Evolutionary conservation across 495 filamentous ascomycete genomes (phyloP), one percentile per base, ranked within the genome.

Genomic region (Achaetomiella virescens): DNA sequence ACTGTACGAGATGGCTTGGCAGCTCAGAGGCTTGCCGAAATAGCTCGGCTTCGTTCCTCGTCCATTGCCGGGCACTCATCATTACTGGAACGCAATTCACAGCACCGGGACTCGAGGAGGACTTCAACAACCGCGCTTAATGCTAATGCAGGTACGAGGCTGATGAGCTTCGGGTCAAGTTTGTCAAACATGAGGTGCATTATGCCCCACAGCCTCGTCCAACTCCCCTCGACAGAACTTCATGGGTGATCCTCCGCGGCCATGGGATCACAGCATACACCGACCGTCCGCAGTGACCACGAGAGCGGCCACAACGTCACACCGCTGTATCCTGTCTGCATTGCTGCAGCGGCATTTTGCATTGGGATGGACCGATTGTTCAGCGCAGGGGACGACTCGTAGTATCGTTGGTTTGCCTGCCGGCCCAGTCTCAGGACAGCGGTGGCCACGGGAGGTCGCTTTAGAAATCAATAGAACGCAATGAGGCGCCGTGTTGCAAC

Each of bases 81-180:
- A 38, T 38, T 10, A 8, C 38, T 17, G 15, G 6, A n/a, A 3
- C 3, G 17, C 15, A 10, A 18, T 31, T 31, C 27, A 31, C 15
- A 24, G 3, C 21, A 20, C 10, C 20, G 21, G 21, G 20, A 24
- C 41, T 6, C 11, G 20, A n/a, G n/a, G n/a, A 44, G 20, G 41
- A 29, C 24, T 15, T n/a, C 17, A 15, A 21, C 11, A 3, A 21
- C 36, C 18, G 17, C n/a, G 21, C 2, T 41, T 12, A 45, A 46
- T 54, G 51, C 51, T 12, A 45, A 46, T 54, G 51, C 51, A 45
- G 51, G 51, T 27, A 44, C 51, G 29, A 29, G 31, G 21, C 27
- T 35, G 50, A 18, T 25, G 42, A 18, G 31, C 18, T 25, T 14
- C 11, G 17, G n/a, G 12, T 17, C 31, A 15, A 12, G 51, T 38